Evolutionary conservation across 495 filamentous ascomycete species (phyloP).

Genomic region (Pyrenula massariospora): DNA sequence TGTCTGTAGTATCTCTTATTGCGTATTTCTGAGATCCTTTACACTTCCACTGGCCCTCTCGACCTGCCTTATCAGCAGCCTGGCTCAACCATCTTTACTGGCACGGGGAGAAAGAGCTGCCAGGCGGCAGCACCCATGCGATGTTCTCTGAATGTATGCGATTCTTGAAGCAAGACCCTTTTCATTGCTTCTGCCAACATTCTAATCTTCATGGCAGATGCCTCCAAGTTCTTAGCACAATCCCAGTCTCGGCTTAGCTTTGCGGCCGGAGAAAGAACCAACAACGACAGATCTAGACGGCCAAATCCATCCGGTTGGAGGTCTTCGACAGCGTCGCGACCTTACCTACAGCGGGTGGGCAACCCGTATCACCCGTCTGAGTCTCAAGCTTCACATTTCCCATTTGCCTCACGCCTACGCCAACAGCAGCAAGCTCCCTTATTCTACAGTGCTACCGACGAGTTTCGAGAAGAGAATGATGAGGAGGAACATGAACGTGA

Average conservation of each 20-base stretch:
- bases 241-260: conserved; percentile 78
- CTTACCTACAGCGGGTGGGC: conserved; percentile 39
- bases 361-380: conserved; percentile 63
- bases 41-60: not conserved
- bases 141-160: conserved; percentile 98
- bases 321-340: conserved; percentile 31
- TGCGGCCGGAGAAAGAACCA: conserved; percentile 38
- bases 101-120: not conserved
- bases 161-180: conserved; percentile 5
- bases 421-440: conserved; percentile 62
- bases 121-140: conserved; percentile 10
- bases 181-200: not conserved
- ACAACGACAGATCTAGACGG: conserved; percentile 31
- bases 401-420: conserved; percentile 63
- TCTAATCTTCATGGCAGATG: conserved; percentile 48
- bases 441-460: conserved; percentile 79
- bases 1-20: not conserved
- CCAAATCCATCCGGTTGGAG: conserved; percentile 30
- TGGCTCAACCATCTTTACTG: not conserved
- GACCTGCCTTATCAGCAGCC: not conserved
- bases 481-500: conserved; percentile 85
- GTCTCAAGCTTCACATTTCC: conserved; percentile 62
- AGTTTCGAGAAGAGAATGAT: conserved; percentile 80
- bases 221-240: conserved; percentile 92
- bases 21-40: not conserved